Conservation (phyloP, 257 asterid species). For the Ligustrum vulgare region DNA sequence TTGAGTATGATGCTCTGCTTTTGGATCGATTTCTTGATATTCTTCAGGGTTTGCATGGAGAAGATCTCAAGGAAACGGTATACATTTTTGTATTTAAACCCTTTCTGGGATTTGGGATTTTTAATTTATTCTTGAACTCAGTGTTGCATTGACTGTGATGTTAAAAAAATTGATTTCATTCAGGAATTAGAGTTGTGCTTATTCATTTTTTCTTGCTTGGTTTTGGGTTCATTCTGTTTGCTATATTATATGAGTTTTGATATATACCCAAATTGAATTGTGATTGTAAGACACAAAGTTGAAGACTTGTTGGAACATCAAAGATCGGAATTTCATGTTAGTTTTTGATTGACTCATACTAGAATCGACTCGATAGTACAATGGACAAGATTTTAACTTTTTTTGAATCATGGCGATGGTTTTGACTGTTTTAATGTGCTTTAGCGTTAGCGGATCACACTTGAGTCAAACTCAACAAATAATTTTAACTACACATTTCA, state of each 20-base stretch:
- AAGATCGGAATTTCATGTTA: slow-evolving; percentile 15
- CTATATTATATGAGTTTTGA: not conserved
- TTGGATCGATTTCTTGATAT: slow-evolving; percentile 67
- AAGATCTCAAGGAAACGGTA: slow-evolving; percentile 60
- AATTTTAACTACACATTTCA: too few relatives aligned
- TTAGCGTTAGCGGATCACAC: slow-evolving; percentile 5
- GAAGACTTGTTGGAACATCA: not conserved
- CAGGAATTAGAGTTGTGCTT: not conserved
- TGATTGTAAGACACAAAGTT: not conserved
- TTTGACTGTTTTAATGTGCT: not conserved
- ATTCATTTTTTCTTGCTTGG: not conserved
- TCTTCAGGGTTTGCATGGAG: slow-evolving; percentile 62
- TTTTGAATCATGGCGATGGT: not conserved
- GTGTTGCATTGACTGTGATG: slow-evolving; percentile 9
- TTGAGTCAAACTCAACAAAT: too few relatives aligned
- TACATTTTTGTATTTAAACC: not conserved
- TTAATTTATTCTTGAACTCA: not conserved
- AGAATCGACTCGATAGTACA: too few relatives aligned
- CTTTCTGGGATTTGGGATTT: slow-evolving; percentile 12
- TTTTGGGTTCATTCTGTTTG: not conserved
- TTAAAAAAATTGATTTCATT: slow-evolving; percentile 5
- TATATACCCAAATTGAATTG: not conserved
- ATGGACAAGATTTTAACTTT: too few relatives aligned
- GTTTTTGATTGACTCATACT: not conserved
- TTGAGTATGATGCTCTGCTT: slow-evolving; percentile 64